A percentile compares a stretch with the other conserved stretches of the same genome.
These are phyloP conservation scores for Neoarthrinium moseri DNA, from an alignment of 2,329 filamentous ascomycete species.

Conservation along the genomic window DNA sequence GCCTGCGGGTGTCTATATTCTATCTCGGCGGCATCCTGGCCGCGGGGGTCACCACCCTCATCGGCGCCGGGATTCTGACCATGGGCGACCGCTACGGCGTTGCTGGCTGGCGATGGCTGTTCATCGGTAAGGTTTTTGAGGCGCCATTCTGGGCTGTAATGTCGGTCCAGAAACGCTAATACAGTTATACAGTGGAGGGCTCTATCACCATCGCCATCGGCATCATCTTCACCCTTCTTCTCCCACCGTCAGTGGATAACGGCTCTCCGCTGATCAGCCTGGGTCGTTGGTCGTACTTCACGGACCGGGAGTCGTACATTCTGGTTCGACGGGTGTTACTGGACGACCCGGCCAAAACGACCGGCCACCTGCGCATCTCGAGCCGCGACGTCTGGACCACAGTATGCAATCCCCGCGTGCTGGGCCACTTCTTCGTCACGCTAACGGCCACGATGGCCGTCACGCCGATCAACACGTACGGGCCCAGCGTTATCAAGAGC, in stretches of 20 bases:
- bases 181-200: constrained; percentile 23
- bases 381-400: constrained; percentile 32
- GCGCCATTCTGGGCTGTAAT: neutral
- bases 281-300: constrained; percentile 40
- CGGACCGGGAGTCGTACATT: constrained; percentile 39
- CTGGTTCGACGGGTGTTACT: constrained; percentile 37
- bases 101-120: constrained; percentile 2
- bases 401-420: constrained; percentile 23
- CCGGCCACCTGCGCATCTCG: constrained; percentile 33
- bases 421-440: constrained; percentile 25
- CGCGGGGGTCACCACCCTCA: constrained; percentile 45
- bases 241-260: constrained; percentile 35
- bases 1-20: constrained; percentile 46
- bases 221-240: constrained; percentile 36
- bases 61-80: constrained; percentile 46
- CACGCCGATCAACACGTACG: constrained; percentile 25
- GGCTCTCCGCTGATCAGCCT: constrained; percentile 31
- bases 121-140: neutral
- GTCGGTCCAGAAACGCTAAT: too few species aligned
- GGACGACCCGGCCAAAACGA: constrained; percentile 39
- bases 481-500: constrained; percentile 25
- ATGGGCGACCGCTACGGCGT: constrained; percentile 19
- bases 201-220: constrained; percentile 27
- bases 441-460: constrained; percentile 18
- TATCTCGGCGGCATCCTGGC: constrained; percentile 55